Percentiles rank a stretch among this genome's conserved stretches.
Evolutionary conservation across 2,329 filamentous ascomycete species (phyloP).

Genomic region (Exophiala dermatitidis): DNA sequence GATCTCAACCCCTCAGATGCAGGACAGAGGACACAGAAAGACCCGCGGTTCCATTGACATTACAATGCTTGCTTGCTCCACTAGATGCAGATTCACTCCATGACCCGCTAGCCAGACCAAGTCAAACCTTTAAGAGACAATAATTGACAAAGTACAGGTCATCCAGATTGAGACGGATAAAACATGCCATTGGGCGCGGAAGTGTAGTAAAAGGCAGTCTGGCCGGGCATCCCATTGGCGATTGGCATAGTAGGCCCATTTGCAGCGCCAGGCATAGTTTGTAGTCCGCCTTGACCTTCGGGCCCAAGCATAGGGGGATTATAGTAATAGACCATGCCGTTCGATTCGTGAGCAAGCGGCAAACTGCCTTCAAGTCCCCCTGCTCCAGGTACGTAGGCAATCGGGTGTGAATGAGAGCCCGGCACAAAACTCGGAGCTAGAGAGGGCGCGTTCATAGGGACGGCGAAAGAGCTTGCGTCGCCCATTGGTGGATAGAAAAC

Average conservation of each 20-base stretch:
- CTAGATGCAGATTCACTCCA: conserved; percentile 15
- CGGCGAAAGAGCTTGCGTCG: conserved; percentile 44
- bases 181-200: conserved; percentile 51
- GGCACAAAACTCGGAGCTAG: conserved; percentile 22
- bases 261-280: conserved; percentile 49
- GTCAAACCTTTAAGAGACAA: conserved; percentile 4
- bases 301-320: conserved; percentile 53
- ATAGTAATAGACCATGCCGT: conserved; percentile 95
- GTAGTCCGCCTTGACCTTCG: conserved; percentile 32
- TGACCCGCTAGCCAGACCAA: conserved; percentile 16
- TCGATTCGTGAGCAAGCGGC: conserved; percentile 74
- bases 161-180: conserved; percentile 20
- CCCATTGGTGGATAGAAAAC: conserved; percentile 48
- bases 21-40: conserved; percentile 6
- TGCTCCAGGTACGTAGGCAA: conserved; percentile 24
- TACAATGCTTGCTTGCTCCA: conserved; percentile 12
- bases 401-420: conserved; percentile 26
- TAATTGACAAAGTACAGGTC: background rate
- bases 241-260: conserved; percentile 57
- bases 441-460: conserved; percentile 29
- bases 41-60: conserved; percentile 2
- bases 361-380: conserved; percentile 35
- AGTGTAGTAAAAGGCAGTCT: conserved; percentile 50
- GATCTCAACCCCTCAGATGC: conserved; percentile 9
- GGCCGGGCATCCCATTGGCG: conserved; percentile 70